Evolutionary conservation across 75 land plant species (phyloP).

Genomic region (Sequoiadendron giganteum): DNA sequence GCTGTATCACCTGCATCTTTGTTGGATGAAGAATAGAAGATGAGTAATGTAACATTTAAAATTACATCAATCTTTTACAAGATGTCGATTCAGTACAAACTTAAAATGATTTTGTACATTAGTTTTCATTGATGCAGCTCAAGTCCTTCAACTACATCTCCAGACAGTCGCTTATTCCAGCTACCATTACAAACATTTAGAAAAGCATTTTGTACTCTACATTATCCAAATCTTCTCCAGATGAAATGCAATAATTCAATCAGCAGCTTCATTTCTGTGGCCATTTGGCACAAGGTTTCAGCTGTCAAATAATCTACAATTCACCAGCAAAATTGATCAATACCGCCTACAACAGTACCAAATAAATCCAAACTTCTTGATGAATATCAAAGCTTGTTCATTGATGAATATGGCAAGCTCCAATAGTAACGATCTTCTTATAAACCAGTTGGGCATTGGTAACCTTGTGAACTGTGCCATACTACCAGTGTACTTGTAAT

Average conservation of each 20-base stretch:
- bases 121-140: slow-evolving; percentile 5
- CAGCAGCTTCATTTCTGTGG: not conserved
- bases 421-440: slow-evolving; percentile 5
- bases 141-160: not conserved
- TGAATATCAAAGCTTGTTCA: not conserved
- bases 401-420: not conserved
- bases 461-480: not conserved
- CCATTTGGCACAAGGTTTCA: slow-evolving; percentile 10
- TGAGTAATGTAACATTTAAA: not conserved
- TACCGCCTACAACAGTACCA: not conserved
- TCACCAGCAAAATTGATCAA: slow-evolving; percentile 15
- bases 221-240: slow-evolving; percentile 4
- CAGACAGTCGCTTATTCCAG: not conserved
- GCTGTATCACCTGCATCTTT: not conserved
- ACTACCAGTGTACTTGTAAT: not conserved
- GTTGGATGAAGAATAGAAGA: not conserved
- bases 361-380: slow-evolving; percentile 10
- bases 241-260: not conserved
- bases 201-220: slow-evolving; percentile 13
- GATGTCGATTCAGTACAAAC: slow-evolving; percentile 7
- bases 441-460: not conserved
- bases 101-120: not conserved
- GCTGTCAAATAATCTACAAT: slow-evolving; percentile 5
- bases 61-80: not conserved
- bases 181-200: slow-evolving; percentile 9